phyloP scores from a whole-genome alignment of 306 rosid species.

The peach (Prunus persica) region Prunus_persica_NCBIv2 NC_034016.1:15070501-15071000 shows the following conservation, averaged over 20 bases:
- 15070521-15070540: background rate
- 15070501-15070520: background rate
- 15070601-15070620: background rate
- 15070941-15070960: slow-evolving; percentile 25
- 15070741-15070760: slow-evolving; percentile 53
- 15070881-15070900: slow-evolving; percentile 98
- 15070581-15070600: background rate
- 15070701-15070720: slow-evolving; percentile 81
- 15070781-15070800: slow-evolving; percentile 96
- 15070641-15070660: background rate
- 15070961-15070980: slow-evolving; percentile 27
- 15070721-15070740: slow-evolving; percentile 95
- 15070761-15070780: slow-evolving; percentile 90
- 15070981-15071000: slow-evolving; percentile 2
- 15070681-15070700: slow-evolving; percentile 36
- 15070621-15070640: background rate
- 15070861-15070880: slow-evolving; percentile 99
- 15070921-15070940: slow-evolving; percentile 77
- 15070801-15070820: slow-evolving; percentile 97
- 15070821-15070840: slow-evolving; percentile 82
- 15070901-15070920: slow-evolving; percentile 99
- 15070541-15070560: background rate
- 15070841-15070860: slow-evolving; percentile 85
- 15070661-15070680: slow-evolving; percentile 1
- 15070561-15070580: background rate